Percentiles rank a stretch among this genome's conserved stretches.
These are phyloP conservation scores for Eimeria tenella DNA, from an alignment of 169 alveolate genomes.

Conservation along the genomic window DNA sequence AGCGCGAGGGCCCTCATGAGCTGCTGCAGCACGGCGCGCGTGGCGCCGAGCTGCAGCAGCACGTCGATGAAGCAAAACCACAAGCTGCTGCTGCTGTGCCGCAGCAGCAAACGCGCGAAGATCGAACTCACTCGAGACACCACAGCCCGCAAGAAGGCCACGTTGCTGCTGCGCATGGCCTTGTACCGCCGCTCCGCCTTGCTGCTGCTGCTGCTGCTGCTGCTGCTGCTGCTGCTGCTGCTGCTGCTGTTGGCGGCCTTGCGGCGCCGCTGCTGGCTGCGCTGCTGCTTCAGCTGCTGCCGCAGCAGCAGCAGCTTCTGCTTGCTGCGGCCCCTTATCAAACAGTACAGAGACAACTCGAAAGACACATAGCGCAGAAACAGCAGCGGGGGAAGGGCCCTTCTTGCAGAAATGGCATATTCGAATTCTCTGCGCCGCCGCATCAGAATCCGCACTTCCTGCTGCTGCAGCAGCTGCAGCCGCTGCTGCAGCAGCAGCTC, in stretches of 20 bases:
- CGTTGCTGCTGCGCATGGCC: neutral
- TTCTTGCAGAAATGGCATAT: neutral
- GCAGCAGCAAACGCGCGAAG: conserved; percentile 31
- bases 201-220: conserved; percentile 23
- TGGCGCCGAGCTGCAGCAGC: conserved; percentile 72
- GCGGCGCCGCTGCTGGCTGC: neutral
- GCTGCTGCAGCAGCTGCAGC: conserved; percentile 59
- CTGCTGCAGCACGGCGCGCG: conserved; percentile 29
- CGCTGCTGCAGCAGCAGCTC: conserved; percentile 54
- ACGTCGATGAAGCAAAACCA: conserved; percentile 40
- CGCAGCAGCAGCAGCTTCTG: neutral
- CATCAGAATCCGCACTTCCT: conserved; percentile 13
- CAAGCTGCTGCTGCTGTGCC: neutral
- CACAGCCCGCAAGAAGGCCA: neutral
- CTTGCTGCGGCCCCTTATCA: conserved; percentile 36
- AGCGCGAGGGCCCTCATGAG: conserved; percentile 20
- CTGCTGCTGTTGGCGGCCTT: neutral
- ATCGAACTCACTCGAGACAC: neutral
- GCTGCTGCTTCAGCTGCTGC: conserved; percentile 31
- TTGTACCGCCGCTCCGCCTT: neutral
- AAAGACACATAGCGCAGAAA: conserved; percentile 27
- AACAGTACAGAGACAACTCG: conserved; percentile 22
- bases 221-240: conserved; percentile 2
- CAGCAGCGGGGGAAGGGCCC: neutral
- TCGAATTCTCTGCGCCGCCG: conserved; percentile 33